A percentile compares a stretch with the other conserved stretches of the same genome.
These are phyloP conservation scores for Abrus pulchellus DNA, from an alignment of 306 rosid species.

Conservation along the genomic window DNA sequence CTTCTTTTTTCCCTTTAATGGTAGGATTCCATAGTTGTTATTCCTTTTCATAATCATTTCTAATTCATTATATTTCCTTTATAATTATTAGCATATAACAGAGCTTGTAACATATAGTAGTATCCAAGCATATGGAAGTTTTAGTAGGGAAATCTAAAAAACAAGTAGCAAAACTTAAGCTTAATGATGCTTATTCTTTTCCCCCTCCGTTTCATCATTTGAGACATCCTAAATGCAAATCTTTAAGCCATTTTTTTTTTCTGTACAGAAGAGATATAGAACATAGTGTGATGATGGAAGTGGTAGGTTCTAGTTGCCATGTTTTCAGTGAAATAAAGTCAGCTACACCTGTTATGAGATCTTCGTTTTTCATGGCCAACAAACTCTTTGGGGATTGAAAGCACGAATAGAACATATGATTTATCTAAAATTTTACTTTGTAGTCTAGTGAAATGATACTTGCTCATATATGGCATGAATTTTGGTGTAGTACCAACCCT, in stretches of 20 bases:
- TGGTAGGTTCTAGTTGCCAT: neutral
- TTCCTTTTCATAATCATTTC: neutral
- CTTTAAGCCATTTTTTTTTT: neutral
- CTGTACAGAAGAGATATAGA: neutral
- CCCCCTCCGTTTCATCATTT: neutral
- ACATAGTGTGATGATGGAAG: neutral
- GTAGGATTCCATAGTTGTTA: neutral
- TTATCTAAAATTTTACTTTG: neutral
- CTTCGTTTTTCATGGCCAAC: neutral
- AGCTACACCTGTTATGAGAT: neutral
- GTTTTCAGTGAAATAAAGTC: neutral
- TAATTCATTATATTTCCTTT: no score
- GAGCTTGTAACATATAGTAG: neutral
- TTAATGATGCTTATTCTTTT: neutral
- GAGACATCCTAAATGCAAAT: neutral
- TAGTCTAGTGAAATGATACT: neutral
- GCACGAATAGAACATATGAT: neutral
- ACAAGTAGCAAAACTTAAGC: neutral
- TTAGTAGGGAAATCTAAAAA: neutral
- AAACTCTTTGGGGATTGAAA: conserved; percentile 20
- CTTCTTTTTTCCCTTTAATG: no score
- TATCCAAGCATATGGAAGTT: neutral
- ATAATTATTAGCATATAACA: no score
- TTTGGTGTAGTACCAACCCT: conserved; percentile 3
- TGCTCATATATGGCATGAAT: conserved; percentile 35